These are phyloP conservation scores for Eimeria tenella DNA, from an alignment of 169 alveolate species.

Conservation along the genomic window DNA sequence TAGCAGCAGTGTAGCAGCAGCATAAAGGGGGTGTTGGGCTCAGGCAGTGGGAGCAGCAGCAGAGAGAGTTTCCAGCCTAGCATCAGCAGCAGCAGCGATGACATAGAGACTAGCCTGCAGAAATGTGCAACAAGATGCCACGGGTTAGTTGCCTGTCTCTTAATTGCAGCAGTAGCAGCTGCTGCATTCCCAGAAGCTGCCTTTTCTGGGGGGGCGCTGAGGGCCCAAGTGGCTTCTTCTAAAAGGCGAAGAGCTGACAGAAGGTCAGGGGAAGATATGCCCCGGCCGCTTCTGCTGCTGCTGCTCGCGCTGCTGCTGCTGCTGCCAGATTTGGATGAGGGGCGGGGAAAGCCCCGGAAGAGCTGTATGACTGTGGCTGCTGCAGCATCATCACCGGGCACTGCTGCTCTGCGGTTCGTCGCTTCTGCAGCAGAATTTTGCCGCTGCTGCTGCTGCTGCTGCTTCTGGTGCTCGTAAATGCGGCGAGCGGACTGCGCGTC, in stretches of 20 bases:
- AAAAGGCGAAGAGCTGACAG: conserved; percentile 83
- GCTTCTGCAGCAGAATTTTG: not conserved
- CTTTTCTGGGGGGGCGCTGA: conserved; percentile 79
- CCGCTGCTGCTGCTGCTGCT: conserved; percentile 58
- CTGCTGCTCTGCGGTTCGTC: not conserved
- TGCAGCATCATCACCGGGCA: not conserved
- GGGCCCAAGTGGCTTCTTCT: conserved; percentile 89
- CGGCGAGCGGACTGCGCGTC: conserved; percentile 83
- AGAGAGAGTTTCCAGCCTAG: not conserved
- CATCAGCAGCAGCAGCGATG: conserved; percentile 10
- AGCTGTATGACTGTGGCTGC: conserved; percentile 36
- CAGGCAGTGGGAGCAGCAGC: conserved; percentile 11
- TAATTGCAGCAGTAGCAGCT: conserved; percentile 33
- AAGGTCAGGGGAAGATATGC: conserved; percentile 79
- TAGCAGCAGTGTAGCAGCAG: not conserved
- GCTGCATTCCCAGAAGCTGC: conserved; percentile 12
- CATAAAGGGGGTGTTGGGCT: not conserved
- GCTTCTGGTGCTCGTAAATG: conserved; percentile 68
- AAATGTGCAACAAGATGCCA: conserved; percentile 88
- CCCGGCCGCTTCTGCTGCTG: conserved; percentile 65
- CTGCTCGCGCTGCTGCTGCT: conserved; percentile 3
- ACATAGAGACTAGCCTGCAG: conserved; percentile 76
- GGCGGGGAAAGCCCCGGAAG: conserved; percentile 59
- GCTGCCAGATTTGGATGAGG: not conserved
- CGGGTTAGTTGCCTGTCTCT: conserved; percentile 62